Evolutionary conservation across 2,329 filamentous ascomycete species (phyloP).

Genomic region (Colletotrichum sp.): DNA sequence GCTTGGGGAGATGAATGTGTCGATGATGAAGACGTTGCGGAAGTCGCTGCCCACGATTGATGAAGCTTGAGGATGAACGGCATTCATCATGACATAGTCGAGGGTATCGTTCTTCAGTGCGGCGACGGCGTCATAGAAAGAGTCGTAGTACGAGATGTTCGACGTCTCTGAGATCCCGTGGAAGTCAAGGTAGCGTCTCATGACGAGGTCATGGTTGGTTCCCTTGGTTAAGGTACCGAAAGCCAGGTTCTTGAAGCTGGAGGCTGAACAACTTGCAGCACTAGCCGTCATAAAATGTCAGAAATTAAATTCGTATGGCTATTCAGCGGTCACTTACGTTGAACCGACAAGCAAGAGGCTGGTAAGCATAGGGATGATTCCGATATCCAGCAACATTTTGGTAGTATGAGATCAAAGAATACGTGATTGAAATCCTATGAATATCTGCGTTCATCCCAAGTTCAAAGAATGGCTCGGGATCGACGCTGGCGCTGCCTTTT

Average conservation of each 20-base stretch:
- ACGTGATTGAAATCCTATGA: too few species aligned
- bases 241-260: background rate
- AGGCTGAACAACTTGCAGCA: background rate
- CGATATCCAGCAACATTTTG: too few species aligned
- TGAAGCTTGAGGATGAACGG: background rate
- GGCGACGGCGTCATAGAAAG: background rate
- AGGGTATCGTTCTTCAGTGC: background rate
- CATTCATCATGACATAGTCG: background rate
- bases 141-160: background rate
- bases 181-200: background rate
- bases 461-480: background rate
- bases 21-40: background rate
- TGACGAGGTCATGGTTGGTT: background rate
- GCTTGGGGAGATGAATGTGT: background rate
- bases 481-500: background rate
- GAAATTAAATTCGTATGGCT: too few species aligned
- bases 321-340: background rate
- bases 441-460: background rate
- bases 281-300: background rate
- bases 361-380: background rate
- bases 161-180: background rate
- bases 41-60: background rate
- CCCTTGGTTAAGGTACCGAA: background rate
- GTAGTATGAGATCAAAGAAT: too few species aligned
- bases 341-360: background rate